phyloP scores from a whole-genome alignment of 2,329 filamentous ascomycete species.

The Pyricularia sp. region DNA sequence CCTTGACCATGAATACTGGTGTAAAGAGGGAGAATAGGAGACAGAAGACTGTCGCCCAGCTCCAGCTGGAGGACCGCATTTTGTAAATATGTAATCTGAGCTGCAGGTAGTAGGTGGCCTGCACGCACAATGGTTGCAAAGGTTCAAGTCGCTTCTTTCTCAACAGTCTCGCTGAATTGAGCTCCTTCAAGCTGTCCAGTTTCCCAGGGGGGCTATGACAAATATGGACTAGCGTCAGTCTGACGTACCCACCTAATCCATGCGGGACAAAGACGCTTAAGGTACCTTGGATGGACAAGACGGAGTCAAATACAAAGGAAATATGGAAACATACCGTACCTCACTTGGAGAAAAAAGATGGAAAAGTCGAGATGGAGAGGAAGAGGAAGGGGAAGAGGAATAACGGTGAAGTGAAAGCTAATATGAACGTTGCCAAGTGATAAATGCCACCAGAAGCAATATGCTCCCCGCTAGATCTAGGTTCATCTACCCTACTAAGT shows the following conservation, averaged over 20 bases:
- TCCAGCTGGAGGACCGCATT: conserved; percentile 1
- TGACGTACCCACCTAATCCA: background rate
- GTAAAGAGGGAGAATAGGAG: background rate
- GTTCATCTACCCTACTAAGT: background rate
- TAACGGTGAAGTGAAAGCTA: background rate
- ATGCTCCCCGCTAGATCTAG: background rate
- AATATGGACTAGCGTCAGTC: background rate
- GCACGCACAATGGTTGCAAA: background rate
- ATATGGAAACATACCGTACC: background rate
- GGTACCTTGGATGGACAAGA: too few species aligned
- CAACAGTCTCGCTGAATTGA: background rate
- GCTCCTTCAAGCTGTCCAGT: background rate
- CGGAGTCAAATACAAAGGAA: too few species aligned
- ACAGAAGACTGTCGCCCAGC: background rate
- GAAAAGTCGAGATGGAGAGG: background rate
- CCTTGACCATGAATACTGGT: conserved; percentile 67
- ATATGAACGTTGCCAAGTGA: background rate
- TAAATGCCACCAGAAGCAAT: background rate
- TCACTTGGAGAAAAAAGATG: background rate
- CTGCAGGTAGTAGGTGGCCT: background rate
- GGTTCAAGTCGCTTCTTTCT: background rate
- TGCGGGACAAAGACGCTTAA: too few species aligned
- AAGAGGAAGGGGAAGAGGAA: background rate
- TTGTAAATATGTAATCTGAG: background rate
- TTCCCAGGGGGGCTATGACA: background rate